phyloP scores from a whole-genome alignment of 202 grass and related monocot genomes.

The Digitaria exilis region DNA sequence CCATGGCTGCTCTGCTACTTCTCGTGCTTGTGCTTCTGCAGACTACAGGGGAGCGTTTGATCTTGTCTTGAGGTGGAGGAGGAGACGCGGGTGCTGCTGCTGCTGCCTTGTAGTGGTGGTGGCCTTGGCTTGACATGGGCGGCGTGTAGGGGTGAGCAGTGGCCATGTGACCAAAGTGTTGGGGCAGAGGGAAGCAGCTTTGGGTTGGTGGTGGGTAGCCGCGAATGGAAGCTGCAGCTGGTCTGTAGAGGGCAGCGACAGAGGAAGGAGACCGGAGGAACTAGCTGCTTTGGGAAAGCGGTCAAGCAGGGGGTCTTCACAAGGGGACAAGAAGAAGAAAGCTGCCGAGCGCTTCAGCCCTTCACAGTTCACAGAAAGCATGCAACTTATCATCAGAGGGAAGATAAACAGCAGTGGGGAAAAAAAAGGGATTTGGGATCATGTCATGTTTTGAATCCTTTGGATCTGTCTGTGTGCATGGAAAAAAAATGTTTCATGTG shows the following conservation, averaged over 20 bases:
- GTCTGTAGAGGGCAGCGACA: not conserved
- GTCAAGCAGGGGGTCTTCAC: not conserved
- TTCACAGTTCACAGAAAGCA: not conserved
- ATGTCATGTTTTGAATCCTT: not conserved
- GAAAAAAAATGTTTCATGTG: not conserved
- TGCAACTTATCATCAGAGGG: not conserved
- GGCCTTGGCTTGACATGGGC: not conserved
- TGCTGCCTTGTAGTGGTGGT: not conserved
- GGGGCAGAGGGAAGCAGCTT: not conserved
- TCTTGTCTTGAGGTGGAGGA: not conserved
- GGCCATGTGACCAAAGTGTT: not conserved
- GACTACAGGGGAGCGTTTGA: not conserved
- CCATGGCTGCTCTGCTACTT: conserved; percentile 18
- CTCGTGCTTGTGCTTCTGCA: not conserved
- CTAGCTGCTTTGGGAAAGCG: conserved; percentile 1
- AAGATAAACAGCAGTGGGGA: not conserved
- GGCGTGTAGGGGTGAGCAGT: not conserved
- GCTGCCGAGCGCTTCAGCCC: not conserved
- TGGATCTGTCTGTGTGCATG: not conserved
- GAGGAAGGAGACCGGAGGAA: conserved; percentile 10
- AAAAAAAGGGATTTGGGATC: not conserved
- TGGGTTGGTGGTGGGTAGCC: conserved; percentile 23
- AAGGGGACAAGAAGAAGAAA: not conserved
- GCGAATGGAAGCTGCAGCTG: conserved; percentile 39
- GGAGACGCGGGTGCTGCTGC: not conserved